phyloP scores from a whole-genome alignment of 352 stramenopile genomes.

The Globisporangium recalcitrans region DNA sequence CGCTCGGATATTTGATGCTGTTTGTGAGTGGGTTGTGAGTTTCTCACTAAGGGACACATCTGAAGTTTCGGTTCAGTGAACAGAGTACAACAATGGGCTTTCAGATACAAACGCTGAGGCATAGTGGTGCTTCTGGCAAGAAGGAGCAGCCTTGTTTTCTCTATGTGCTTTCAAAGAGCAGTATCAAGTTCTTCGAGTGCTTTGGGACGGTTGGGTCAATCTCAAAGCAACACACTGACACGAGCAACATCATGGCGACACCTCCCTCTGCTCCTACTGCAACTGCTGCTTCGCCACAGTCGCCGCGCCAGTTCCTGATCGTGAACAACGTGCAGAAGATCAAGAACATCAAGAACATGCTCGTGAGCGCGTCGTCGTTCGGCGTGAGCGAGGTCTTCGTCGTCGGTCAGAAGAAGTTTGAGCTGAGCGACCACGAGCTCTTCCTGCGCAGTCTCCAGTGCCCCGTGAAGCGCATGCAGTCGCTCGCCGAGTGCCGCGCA shows the following conservation, averaged over 20 bases:
- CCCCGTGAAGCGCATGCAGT: slow-evolving; percentile 64
- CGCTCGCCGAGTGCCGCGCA: slow-evolving; percentile 71
- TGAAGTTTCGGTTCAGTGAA: too few relatives aligned
- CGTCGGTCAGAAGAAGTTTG: slow-evolving; percentile 84
- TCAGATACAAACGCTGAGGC: not conserved
- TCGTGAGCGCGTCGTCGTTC: slow-evolving; percentile 81
- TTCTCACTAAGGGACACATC: not conserved
- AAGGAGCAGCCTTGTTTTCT: too few relatives aligned
- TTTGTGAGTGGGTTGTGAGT: not conserved
- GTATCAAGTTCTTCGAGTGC: too few relatives aligned
- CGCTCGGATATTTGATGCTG: not conserved
- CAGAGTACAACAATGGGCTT: too few relatives aligned
- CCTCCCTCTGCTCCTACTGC: not conserved
- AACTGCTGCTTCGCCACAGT: not conserved
- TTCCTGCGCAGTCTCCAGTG: slow-evolving; percentile 44
- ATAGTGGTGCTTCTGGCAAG: not conserved
- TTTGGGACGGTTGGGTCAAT: too few relatives aligned
- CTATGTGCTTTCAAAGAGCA: not conserved
- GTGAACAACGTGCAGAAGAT: slow-evolving; percentile 92
- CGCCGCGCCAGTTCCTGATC: slow-evolving; percentile 68
- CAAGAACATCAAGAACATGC: slow-evolving; percentile 86
- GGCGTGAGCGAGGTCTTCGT: slow-evolving; percentile 81
- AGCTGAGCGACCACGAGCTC: slow-evolving; percentile 45
- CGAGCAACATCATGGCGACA: not conserved
- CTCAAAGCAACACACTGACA: not conserved